Evolutionary conservation across 805 yeast species (phyloP), one percentile per base, ranked within the genome.

Genomic region (Candida koratica): DNA sequence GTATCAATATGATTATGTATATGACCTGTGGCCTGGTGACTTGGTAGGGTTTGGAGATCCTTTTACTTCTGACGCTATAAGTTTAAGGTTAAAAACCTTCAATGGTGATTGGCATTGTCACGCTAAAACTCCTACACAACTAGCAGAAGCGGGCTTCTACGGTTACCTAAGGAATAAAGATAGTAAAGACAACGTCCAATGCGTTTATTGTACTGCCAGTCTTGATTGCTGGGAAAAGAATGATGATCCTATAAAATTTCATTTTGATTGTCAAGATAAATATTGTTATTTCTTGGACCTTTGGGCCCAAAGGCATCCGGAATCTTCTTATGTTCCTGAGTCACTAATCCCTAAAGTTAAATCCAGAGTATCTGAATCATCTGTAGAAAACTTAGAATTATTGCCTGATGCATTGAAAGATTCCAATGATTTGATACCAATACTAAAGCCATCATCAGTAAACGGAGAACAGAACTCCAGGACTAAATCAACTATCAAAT

Each of bases 211-310:
- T 37, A 42, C 43, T 13, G 46, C 53, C 25, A 37, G 55, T 7
- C 42, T 58, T 28, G 64, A 60, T 30, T 54, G 53, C 17, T 83
- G 90, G 89, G 84, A 74, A 39, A 52, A 57, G 1, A 67, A 61
- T 2, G 93, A 85, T 55, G 77, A 73, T 39, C 90, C 89, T 0
- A 40, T 69, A 6, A 62, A 38, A 8, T 87, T 79, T 44, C 93
- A 84, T 50, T 49, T 30, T 44, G 54, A 36, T 12, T 51, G 52
- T 28, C 29, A 24, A 24, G 24, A 32, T 12, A 17, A 32, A 12
- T 29, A 29, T 29, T 31, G 34, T 31, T 31, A 22, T 19, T 31
- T 31, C 17, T 17, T 31, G 16, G 27, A 31, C 8, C 23, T 31
- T 14, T 31, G 27, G 26, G 23, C 20, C 16, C 13, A 31, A 29